Evolutionary conservation across 768 basidiomycete species (phyloP), one percentile per base, ranked within the genome.

Genomic region (Boletus patriciae): DNA sequence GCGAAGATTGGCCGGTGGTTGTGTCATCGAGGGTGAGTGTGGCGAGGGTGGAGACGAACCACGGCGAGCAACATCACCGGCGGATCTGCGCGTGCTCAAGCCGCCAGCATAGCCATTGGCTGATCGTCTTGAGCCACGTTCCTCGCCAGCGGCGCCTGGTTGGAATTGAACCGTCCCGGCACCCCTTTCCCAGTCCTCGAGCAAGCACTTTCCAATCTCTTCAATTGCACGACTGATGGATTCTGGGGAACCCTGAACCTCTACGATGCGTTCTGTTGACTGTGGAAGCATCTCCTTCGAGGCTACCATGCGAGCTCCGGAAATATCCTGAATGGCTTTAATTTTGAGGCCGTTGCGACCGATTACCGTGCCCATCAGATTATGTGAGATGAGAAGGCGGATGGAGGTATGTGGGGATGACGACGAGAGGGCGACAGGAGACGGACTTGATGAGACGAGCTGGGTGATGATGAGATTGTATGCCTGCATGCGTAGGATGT

Each of bases 281-380:
- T 98, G 97, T 33, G 97, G 95, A 44, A 99, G 84, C 90, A 98
- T 98, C 69, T 98, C 97, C 75, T 98, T 98, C 59, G 92, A 92
- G 43, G 97, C 97, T 54, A 98, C 90, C 95, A 99, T 99, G 54
- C 97, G 90, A 19, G 94, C 94, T 49, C 94, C 94, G 38, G 96
- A 96, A 46, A 82, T 78, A 73, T 98, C 96, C 72, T 99, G 97
- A 71, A 99, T 98, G 68, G 94, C 91, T 78, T 98, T 98, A 75
- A 99, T 98, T 84, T 97, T 98, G 73, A 92, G 85, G 65, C 97
- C 97, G 52, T 78, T 89, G 62, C 95, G 89, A 65, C 97, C 97
- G 66, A 98, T 98, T 78, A 99, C 90, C 58, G 93, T 94, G 51
- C 97, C 97, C 97, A 99, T 99, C 63, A 99, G 82, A 76, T 98